A percentile compares a stretch with the other conserved stretches of the same genome.
Evolutionary conservation across 2,329 filamentous ascomycete species (phyloP).

Genomic region (Aspergillus pseudoglaucus): DNA sequence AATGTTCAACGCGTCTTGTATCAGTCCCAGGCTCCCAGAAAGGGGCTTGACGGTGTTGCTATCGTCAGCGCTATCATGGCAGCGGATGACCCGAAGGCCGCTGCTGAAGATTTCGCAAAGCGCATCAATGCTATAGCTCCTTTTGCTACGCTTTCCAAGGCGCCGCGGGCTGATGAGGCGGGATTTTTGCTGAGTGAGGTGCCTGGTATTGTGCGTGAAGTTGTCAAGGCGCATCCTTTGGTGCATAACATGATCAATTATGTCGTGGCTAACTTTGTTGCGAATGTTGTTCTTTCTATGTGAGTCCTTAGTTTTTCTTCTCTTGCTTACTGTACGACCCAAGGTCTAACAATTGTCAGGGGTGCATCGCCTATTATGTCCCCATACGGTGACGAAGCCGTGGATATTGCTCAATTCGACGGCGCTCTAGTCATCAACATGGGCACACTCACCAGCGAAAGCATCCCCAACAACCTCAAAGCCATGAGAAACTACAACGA

Average conservation of each 20-base stretch:
- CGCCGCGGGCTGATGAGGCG: conserved; percentile 21
- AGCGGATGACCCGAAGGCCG: conserved; percentile 58
- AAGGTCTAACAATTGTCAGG: conserved; percentile 22
- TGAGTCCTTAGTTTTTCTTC: conserved; percentile 15
- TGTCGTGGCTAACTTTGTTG: conserved; percentile 91
- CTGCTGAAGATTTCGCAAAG: conserved; percentile 53
- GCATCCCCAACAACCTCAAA: conserved; percentile 62
- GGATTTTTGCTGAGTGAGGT: conserved; percentile 29
- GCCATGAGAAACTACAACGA: conserved; percentile 78
- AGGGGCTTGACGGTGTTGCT: conserved; percentile 71
- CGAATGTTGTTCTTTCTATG: conserved; percentile 78
- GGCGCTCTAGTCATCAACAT: conserved; percentile 87
- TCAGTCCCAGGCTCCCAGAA: conserved; percentile 54
- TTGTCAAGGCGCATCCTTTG: conserved; percentile 62
- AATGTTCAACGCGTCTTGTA: conserved; percentile 71
- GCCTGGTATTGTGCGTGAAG: conserved; percentile 49
- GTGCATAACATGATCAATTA: conserved; percentile 97
- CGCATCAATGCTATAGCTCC: conserved; percentile 44
- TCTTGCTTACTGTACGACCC: not conserved
- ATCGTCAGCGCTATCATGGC: conserved; percentile 85
- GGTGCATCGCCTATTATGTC: conserved; percentile 94
- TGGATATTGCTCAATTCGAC: conserved; percentile 68
- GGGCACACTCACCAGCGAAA: conserved; percentile 78
- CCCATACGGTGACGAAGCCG: conserved; percentile 74
- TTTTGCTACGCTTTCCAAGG: conserved; percentile 26